These are phyloP conservation scores for Nitzschia sp. DNA, from an alignment of 108 stramenopile genomes.

Conservation along the genomic window DNA sequence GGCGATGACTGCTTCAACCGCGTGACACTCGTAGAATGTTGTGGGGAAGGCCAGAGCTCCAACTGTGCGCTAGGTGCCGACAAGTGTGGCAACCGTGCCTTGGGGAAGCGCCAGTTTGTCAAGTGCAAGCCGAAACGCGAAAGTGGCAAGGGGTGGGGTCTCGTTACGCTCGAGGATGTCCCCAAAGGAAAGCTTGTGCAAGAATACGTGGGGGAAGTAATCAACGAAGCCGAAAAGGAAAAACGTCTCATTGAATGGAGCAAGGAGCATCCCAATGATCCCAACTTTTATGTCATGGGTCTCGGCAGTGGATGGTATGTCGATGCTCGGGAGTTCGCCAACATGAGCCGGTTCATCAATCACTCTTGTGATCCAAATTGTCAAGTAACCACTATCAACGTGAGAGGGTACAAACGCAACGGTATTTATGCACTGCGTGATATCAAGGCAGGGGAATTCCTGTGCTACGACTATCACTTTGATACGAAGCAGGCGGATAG, in stretches of 20 bases:
- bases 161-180: constrained; percentile 69
- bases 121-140: constrained; percentile 83
- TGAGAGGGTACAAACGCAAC: constrained; percentile 80
- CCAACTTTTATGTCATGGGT: constrained; percentile 95
- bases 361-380: constrained; percentile 96
- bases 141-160: constrained; percentile 89
- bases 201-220: constrained; percentile 93
- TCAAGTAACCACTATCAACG: constrained; percentile 79
- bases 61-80: constrained; percentile 78
- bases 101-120: constrained; percentile 54
- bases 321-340: constrained; percentile 87
- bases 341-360: constrained; percentile 91
- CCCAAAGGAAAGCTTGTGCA: constrained; percentile 74
- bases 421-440: constrained; percentile 80
- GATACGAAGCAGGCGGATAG: constrained; percentile 70
- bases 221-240: constrained; percentile 79
- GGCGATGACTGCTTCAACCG: constrained; percentile 85
- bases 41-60: constrained; percentile 58
- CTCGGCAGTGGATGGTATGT: constrained; percentile 84
- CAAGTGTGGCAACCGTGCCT: constrained; percentile 83
- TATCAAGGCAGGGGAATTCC: constrained; percentile 77
- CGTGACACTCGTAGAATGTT: constrained; percentile 75
- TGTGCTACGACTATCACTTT: constrained; percentile 93
- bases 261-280: constrained; percentile 86
- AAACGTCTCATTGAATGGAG: constrained; percentile 70